Base-by-base conservation (phyloP, 164 flowering plant genomes). In the Cinnamomum chago region DNA sequence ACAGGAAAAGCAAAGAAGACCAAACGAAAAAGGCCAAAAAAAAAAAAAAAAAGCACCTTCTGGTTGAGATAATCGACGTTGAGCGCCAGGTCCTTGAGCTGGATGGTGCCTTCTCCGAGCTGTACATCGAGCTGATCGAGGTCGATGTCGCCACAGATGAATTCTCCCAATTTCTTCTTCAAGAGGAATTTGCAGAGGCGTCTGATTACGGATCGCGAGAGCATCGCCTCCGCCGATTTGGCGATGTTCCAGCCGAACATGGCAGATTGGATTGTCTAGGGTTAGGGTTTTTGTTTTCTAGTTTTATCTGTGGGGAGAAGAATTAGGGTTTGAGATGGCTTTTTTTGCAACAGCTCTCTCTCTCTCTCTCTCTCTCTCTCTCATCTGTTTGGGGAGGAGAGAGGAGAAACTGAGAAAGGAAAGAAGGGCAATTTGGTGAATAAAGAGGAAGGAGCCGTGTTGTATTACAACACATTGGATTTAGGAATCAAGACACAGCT, bases 101-200 rank as follows among this genome's bases (percentile, higher is more conserved):
- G 92, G 75, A 95, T 79, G 2, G 92, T 89, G 68, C 99, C 99
- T 22, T 86, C 81, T 2, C 82, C 52, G 15, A 92, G 89, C 86
- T 95, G 98, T 3, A 93, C 96, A 67, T 95, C 96, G 62, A 95
- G 97, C 82, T 95, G 97, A 55, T 90, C 87, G 70, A 91, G 80
- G 76, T 95, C 98, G 70, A 95, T 79, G 51, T 95, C 99, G 0
- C 99, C 98, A 15, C 88, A 74, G 2, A 95, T 88, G 73, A 92
- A 86, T 68, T 90, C 76, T 62, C 98, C 98, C 60, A 93, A 76
- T 76, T 89, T 90, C 90, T 93, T 93, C 98, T 93, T 95, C 85
- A 93, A 76, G 55, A 92, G 28, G 74, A 92, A 92, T 78, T 93
- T 91, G 79, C 84, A 90, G 10, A 87, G 70, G 72, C 89, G 86